Conservation (phyloP, 2,329 filamentous ascomycete genomes). For the Fusarium sp. region DNA sequence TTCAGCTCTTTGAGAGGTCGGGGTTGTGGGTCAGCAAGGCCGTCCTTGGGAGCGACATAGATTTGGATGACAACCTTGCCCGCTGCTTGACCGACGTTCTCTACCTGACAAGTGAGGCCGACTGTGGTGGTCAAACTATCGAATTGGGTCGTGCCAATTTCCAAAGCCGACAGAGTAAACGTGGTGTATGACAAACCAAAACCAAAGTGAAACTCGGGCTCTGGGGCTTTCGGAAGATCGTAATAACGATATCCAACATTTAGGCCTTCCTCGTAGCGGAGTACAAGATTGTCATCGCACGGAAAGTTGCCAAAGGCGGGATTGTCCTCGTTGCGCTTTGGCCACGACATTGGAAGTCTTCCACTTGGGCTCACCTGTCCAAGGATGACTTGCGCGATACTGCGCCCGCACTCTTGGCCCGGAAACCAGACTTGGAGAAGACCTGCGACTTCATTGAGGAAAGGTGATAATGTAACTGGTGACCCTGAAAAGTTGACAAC, state of each 20-base stretch:
- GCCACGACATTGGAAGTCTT: constrained; percentile 8
- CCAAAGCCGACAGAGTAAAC: neutral
- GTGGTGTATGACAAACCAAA: constrained; percentile 9
- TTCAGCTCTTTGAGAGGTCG: constrained; percentile 12
- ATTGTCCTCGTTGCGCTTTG: constrained; percentile 5
- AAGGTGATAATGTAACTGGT: neutral
- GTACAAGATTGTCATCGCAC: neutral
- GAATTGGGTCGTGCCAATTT: neutral
- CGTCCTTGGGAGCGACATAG: neutral
- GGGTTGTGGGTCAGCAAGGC: neutral
- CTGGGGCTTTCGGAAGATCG: neutral
- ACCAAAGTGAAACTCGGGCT: constrained; percentile 13
- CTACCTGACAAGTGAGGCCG: neutral
- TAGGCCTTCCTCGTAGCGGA: constrained; percentile 10
- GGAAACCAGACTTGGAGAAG: constrained; percentile 15
- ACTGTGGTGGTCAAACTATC: neutral
- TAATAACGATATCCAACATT: constrained; percentile 17
- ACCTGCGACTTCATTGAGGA: neutral
- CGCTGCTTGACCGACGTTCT: neutral
- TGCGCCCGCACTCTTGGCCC: constrained; percentile 6
- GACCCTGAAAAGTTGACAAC: constrained; percentile 3
- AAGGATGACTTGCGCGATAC: neutral
- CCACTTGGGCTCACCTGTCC: neutral
- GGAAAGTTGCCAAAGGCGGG: constrained; percentile 10
- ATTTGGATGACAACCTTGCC: constrained; percentile 9